A percentile compares a stretch with the other conserved stretches of the same genome.
Conservation (phyloP, 2,329 filamentous ascomycete genomes). For the Xylaria sp. region DNA sequence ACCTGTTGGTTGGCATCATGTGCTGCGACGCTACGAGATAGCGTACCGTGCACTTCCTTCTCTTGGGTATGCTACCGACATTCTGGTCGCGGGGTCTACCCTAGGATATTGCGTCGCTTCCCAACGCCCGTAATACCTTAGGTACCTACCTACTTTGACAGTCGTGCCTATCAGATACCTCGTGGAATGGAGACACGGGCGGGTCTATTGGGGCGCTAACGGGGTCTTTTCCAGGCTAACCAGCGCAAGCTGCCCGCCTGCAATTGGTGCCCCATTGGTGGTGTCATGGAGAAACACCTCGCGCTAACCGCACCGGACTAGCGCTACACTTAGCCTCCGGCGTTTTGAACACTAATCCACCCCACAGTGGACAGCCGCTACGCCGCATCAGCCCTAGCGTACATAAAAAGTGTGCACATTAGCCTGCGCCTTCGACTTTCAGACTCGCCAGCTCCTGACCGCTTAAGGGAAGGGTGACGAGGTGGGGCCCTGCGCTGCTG, state of each 20-base stretch:
- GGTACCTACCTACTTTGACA: neutral
- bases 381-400: neutral
- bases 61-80: slow-evolving; percentile 17
- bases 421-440: neutral
- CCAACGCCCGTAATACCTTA: slow-evolving; percentile 10
- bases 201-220: neutral
- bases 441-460: neutral
- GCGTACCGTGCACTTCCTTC: neutral
- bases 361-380: neutral
- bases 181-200: neutral
- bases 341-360: neutral
- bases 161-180: slow-evolving; percentile 1
- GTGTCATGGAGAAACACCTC: neutral
- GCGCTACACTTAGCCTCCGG: neutral
- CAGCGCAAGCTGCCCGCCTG: neutral
- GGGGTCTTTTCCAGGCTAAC: neutral
- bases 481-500: too few relatives aligned
- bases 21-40: slow-evolving; percentile 3
- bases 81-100: slow-evolving; percentile 20
- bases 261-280: neutral
- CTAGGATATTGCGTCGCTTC: slow-evolving; percentile 6
- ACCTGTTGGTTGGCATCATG: neutral
- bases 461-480: neutral
- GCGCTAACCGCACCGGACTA: neutral
- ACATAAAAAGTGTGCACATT: neutral